Conservation (phyloP, 2,329 filamentous ascomycete genomes). For the Amesomyces nigricolor region DNA sequence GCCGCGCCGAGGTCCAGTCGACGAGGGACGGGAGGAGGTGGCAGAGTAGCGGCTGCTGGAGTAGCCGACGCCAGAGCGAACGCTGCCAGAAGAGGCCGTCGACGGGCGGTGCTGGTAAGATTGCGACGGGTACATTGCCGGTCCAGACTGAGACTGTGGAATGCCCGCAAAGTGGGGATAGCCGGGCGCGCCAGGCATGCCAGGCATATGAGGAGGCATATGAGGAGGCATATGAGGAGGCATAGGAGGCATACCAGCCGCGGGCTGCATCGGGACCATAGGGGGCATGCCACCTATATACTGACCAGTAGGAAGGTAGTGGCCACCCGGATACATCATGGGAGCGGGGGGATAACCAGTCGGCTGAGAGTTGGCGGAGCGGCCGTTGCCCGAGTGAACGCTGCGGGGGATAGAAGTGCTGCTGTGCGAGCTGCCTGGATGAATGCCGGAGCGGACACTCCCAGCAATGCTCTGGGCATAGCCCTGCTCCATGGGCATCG, state of each 20-base stretch:
- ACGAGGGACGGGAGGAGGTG: not conserved
- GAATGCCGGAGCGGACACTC: not conserved
- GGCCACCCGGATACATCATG: not conserved
- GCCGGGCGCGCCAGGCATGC: not conserved
- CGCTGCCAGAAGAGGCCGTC: not conserved
- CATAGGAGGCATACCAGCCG: too few species aligned
- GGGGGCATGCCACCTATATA: too few species aligned
- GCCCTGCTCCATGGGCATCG: not conserved
- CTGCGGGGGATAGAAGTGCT: not conserved
- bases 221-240: too few species aligned
- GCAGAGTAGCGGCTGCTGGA: not conserved
- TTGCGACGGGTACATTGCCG: not conserved
- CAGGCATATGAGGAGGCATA: not conserved
- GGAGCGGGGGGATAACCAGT: not conserved
- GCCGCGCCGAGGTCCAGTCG: not conserved
- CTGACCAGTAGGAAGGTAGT: not conserved
- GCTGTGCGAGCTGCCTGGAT: not conserved
- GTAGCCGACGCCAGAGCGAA: not conserved
- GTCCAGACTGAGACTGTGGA: not conserved
- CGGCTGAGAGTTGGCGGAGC: not conserved
- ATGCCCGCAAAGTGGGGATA: not conserved
- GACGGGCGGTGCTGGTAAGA: not conserved
- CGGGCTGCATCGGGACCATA: too few species aligned
- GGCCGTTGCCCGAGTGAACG: not conserved
- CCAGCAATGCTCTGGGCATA: not conserved